These are phyloP conservation scores for Solanum sejunctum DNA, from an alignment of 257 asterid species.

Conservation along the genomic window DNA sequence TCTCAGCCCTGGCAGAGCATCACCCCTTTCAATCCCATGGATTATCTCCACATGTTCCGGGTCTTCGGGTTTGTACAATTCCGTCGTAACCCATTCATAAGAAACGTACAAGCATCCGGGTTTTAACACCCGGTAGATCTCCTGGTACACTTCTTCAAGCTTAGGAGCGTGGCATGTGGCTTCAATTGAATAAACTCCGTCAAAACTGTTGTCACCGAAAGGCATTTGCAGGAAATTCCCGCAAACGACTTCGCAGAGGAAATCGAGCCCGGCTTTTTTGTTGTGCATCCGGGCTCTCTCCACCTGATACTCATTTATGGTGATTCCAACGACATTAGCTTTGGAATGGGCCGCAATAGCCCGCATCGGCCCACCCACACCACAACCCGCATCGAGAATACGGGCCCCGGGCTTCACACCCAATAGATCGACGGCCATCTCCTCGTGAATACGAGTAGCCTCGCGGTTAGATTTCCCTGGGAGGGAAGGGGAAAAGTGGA, in stretches of 20 bases:
- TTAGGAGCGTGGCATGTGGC: slow-evolving; percentile 79
- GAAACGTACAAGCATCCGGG: slow-evolving; percentile 61
- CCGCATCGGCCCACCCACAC: slow-evolving; percentile 84
- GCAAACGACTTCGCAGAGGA: slow-evolving; percentile 56
- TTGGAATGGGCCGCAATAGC: slow-evolving; percentile 77
- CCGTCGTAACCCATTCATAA: slow-evolving; percentile 81
- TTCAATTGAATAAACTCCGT: slow-evolving; percentile 73
- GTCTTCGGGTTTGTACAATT: slow-evolving; percentile 34
- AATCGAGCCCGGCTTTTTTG: slow-evolving; percentile 57
- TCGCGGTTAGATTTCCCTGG: slow-evolving; percentile 61
- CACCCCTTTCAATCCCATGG: slow-evolving; percentile 73
- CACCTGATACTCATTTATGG: slow-evolving; percentile 77
- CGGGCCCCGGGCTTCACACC: slow-evolving; percentile 29
- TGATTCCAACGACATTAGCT: slow-evolving; percentile 63
- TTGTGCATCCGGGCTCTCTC: slow-evolving; percentile 50
- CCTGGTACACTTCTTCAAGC: slow-evolving; percentile 51
- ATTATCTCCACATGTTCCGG: slow-evolving; percentile 65
- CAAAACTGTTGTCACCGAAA: slow-evolving; percentile 40
- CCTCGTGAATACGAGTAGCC: slow-evolving; percentile 70
- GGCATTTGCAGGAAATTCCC: slow-evolving; percentile 79
- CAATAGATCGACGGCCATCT: slow-evolving; percentile 67
- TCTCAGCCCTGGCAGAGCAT: slow-evolving; percentile 68
- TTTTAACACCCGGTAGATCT: slow-evolving; percentile 61
- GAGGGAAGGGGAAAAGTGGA: slow-evolving; percentile 62
- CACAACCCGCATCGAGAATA: slow-evolving; percentile 74